Evolutionary conservation across 1,284 basidiomycete genomes (phyloP).

Genomic region (Ustilago curta): DNA sequence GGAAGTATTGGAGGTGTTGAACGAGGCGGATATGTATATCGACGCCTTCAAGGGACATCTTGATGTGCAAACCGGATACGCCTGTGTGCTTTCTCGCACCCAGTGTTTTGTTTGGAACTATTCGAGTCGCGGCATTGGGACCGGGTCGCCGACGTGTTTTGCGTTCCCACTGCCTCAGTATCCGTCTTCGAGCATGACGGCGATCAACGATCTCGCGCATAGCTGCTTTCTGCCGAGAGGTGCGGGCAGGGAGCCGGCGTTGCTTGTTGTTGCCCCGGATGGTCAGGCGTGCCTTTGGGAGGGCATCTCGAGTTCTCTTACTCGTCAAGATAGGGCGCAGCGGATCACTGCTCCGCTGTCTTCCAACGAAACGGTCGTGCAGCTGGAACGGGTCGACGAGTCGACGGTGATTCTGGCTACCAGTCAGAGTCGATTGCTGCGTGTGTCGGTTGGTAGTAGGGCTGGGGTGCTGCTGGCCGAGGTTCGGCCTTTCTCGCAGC

Average conservation of each 20-base stretch:
- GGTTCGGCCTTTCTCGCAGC: constrained; percentile 54
- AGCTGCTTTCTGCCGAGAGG: constrained; percentile 46
- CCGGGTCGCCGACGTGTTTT: constrained; percentile 54
- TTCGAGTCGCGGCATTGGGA: constrained; percentile 43
- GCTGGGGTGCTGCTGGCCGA: constrained; percentile 53
- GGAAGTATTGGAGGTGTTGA: constrained; percentile 47
- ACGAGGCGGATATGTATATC: constrained; percentile 47
- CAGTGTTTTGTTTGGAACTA: constrained; percentile 65
- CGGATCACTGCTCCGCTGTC: constrained; percentile 34
- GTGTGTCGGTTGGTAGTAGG: constrained; percentile 46
- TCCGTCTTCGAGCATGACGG: constrained; percentile 32
- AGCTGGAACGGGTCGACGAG: constrained; percentile 48
- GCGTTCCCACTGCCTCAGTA: constrained; percentile 48
- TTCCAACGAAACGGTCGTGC: constrained; percentile 37
- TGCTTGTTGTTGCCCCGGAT: constrained; percentile 50
- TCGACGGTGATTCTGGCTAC: constrained; percentile 49
- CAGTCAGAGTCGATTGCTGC: constrained; percentile 52
- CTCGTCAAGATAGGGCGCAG: constrained; percentile 41
- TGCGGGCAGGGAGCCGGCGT: constrained; percentile 49
- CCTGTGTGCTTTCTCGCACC: constrained; percentile 51
- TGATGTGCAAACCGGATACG: constrained; percentile 59
- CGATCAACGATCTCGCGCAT: constrained; percentile 36
- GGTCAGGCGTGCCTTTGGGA: constrained; percentile 57
- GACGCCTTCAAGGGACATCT: constrained; percentile 52
- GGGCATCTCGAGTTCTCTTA: constrained; percentile 53